phyloP scores from a whole-genome alignment of 2,329 filamentous ascomycete genomes.

The Pestalotiopsis sp. region DNA sequence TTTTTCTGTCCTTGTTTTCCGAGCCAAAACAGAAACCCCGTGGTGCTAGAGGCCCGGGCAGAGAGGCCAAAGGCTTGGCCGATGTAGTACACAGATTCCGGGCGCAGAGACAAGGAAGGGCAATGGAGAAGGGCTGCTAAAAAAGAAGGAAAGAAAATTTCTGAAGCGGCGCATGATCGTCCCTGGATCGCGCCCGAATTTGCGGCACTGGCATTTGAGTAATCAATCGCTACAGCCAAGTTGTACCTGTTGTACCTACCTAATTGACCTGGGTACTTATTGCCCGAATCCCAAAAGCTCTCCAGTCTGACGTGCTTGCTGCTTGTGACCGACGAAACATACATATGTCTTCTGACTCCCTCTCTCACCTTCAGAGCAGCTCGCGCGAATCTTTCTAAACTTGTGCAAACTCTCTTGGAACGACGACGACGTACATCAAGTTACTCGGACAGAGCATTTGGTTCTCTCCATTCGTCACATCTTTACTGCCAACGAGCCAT shows the following conservation, averaged over 20 bases:
- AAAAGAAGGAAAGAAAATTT: not conserved
- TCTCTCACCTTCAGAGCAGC: not conserved
- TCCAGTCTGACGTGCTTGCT: not conserved
- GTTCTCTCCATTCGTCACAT: not conserved
- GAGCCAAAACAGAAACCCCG: not conserved
- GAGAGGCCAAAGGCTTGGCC: not conserved
- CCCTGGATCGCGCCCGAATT: not conserved
- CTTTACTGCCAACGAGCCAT: not conserved
- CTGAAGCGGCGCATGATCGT: conserved; percentile 11
- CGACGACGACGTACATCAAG: not conserved
- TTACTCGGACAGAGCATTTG: not conserved
- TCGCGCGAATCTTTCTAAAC: not conserved
- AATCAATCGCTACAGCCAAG: not conserved
- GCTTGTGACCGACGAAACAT: not conserved
- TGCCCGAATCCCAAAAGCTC: not conserved
- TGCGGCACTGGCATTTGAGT: not conserved
- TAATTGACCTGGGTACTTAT: not conserved
- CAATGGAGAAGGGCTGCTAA: not conserved
- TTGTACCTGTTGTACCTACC: not conserved
- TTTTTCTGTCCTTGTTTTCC: not conserved
- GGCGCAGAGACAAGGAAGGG: not conserved
- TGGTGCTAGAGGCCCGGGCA: not conserved
- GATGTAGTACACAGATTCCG: not conserved
- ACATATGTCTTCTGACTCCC: not conserved
- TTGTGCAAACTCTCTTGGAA: not conserved